Conservation (phyloP, 495 filamentous ascomycete species). For the Hyaloscypha hepaticicola region DNA sequence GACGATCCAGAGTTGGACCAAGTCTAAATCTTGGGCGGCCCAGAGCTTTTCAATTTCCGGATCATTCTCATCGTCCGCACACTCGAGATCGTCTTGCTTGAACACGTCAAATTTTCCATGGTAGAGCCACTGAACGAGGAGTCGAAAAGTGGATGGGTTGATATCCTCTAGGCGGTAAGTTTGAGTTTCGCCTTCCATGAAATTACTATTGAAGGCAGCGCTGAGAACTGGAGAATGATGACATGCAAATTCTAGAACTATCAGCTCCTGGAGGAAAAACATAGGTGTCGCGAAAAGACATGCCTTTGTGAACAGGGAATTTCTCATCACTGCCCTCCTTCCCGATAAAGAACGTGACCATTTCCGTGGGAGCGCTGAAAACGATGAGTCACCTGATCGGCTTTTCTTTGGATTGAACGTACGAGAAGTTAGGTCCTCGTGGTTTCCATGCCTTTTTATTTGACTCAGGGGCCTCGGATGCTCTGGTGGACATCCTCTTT, state of each 20-base stretch:
- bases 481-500: no score
- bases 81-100: background rate
- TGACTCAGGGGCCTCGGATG: no score
- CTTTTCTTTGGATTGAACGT: no score
- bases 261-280: background rate
- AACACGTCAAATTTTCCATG: background rate
- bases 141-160: background rate
- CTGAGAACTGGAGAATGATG: slow-evolving; percentile 11
- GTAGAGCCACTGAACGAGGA: slow-evolving; percentile 12
- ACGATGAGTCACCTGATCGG: background rate
- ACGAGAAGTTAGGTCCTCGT: no score
- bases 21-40: background rate
- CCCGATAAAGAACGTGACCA: background rate
- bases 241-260: slow-evolving; percentile 8
- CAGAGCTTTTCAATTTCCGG: background rate
- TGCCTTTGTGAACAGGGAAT: background rate
- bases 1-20: slow-evolving; percentile 11
- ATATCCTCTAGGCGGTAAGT: slow-evolving; percentile 6
- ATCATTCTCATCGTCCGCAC: background rate
- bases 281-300: background rate
- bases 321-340: background rate
- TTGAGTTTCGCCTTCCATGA: slow-evolving; percentile 15
- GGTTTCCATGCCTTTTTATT: no score
- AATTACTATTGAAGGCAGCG: slow-evolving; percentile 14
- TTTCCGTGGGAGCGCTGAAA: background rate